A percentile compares a stretch with the other conserved stretches of the same genome.
Conservation (phyloP, 2,329 filamentous ascomycete species). For the Alternaria arborescens region DNA sequence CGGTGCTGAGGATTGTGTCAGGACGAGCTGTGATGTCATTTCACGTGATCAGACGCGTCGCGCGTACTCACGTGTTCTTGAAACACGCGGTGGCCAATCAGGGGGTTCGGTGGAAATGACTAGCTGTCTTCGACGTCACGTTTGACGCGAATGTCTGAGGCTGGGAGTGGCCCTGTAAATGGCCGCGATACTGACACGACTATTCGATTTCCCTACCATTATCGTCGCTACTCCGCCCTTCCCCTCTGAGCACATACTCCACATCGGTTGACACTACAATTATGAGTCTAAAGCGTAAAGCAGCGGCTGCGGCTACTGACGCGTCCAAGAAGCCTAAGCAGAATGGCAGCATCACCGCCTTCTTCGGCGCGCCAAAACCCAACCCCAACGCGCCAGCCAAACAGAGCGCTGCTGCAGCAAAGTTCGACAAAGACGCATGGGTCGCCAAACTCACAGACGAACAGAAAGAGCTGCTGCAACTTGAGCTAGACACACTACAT, state of each 20-base stretch:
- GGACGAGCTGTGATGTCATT: slow-evolving; percentile 30
- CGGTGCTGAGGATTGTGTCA: slow-evolving; percentile 1
- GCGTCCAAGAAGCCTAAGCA: slow-evolving; percentile 61
- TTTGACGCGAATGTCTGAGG: slow-evolving; percentile 21
- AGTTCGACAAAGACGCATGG: slow-evolving; percentile 93
- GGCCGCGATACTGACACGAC: neutral
- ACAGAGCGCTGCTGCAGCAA: slow-evolving; percentile 31
- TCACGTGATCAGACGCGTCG: slow-evolving; percentile 19
- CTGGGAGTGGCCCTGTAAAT: slow-evolving; percentile 17
- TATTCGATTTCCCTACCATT: neutral
- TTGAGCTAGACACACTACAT: slow-evolving; percentile 92
- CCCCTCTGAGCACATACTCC: neutral
- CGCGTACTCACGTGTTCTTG: slow-evolving; percentile 21
- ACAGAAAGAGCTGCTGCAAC: slow-evolving; percentile 79
- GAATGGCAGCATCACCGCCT: slow-evolving; percentile 84
- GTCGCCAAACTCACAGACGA: slow-evolving; percentile 79
- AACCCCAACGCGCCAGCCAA: slow-evolving; percentile 36
- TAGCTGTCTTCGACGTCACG: slow-evolving; percentile 21
- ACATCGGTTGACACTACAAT: slow-evolving; percentile 24
- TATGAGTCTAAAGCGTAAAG: slow-evolving; percentile 63
- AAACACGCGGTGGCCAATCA: slow-evolving; percentile 24
- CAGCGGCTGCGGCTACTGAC: slow-evolving; percentile 55
- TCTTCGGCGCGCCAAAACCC: slow-evolving; percentile 74
- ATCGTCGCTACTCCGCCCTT: neutral
- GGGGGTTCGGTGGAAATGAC: slow-evolving; percentile 5